Conservation (phyloP, 306 rosid species). For the Quillaja saponaria region DNA sequence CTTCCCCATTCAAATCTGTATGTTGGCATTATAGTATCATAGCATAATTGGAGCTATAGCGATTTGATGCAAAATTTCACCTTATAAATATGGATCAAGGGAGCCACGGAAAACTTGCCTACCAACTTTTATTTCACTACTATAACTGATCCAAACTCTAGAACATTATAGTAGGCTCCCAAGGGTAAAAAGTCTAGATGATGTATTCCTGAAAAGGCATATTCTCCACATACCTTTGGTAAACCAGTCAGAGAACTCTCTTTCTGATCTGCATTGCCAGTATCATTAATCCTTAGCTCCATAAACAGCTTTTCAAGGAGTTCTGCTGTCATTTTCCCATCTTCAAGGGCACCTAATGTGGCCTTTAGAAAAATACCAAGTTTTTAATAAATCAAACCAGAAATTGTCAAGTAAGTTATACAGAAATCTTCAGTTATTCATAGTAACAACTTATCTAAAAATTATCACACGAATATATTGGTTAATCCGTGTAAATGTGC, state of each 20-base stretch:
- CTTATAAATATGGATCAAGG: too few species aligned
- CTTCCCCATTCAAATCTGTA: background rate
- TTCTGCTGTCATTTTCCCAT: conserved; percentile 77
- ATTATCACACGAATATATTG: too few species aligned
- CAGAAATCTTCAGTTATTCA: background rate
- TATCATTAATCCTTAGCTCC: conserved; percentile 33
- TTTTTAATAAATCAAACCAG: too few species aligned
- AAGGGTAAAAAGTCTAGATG: conserved; percentile 5
- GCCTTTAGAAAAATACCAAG: conserved; percentile 47
- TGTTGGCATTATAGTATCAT: background rate
- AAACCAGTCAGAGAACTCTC: conserved; percentile 26
- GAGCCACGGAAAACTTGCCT: too few species aligned
- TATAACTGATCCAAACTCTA: conserved; percentile 9
- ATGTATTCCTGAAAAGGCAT: background rate
- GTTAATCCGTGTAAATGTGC: too few species aligned
- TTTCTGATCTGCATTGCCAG: conserved; percentile 31
- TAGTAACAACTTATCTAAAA: too few species aligned
- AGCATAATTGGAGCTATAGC: too few species aligned
- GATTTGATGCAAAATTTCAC: too few species aligned
- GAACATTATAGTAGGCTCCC: conserved; percentile 2
- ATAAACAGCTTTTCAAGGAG: conserved; percentile 64
- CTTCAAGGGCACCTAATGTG: conserved; percentile 61
- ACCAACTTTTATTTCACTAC: too few species aligned
- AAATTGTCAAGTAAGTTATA: too few species aligned
- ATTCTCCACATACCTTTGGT: conserved; percentile 46